These are phyloP conservation scores for Argentina anserina DNA, from an alignment of 306 rosid species.

Conservation along the genomic window DNA sequence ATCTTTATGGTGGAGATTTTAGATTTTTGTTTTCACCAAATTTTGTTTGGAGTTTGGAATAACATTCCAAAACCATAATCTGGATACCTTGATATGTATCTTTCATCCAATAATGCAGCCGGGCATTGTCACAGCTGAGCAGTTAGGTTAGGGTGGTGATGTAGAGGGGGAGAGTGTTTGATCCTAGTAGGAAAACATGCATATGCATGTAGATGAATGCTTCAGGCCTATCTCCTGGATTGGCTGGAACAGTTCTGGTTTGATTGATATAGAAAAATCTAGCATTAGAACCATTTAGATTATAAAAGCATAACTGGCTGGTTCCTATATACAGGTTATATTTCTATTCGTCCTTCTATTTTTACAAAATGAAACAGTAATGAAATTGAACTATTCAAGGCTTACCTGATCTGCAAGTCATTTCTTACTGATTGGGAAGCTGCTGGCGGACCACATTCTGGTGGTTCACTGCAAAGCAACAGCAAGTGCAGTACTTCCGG, in stretches of 20 bases:
- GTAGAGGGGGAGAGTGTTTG: neutral
- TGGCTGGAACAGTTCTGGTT: neutral
- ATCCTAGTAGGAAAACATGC: neutral
- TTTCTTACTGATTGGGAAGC: neutral
- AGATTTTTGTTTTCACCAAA: neutral
- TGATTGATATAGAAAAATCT: neutral
- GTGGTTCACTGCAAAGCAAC: constrained; percentile 7
- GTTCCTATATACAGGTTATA: neutral
- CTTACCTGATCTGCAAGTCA: neutral
- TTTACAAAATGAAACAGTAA: neutral
- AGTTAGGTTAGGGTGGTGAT: neutral
- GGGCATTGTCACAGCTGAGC: neutral
- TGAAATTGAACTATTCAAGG: neutral
- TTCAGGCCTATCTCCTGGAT: neutral
- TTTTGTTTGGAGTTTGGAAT: neutral
- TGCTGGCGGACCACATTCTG: neutral
- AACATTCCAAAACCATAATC: neutral
- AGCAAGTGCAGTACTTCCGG: neutral
- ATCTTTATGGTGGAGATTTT: neutral
- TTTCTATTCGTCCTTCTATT: too few relatives aligned
- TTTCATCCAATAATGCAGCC: neutral
- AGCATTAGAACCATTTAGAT: neutral
- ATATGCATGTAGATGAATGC: neutral
- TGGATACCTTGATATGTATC: neutral
- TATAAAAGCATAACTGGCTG: neutral